Conservation (phyloP, 108 stramenopile genomes). For the Stephanodiscus minutulus region DNA sequence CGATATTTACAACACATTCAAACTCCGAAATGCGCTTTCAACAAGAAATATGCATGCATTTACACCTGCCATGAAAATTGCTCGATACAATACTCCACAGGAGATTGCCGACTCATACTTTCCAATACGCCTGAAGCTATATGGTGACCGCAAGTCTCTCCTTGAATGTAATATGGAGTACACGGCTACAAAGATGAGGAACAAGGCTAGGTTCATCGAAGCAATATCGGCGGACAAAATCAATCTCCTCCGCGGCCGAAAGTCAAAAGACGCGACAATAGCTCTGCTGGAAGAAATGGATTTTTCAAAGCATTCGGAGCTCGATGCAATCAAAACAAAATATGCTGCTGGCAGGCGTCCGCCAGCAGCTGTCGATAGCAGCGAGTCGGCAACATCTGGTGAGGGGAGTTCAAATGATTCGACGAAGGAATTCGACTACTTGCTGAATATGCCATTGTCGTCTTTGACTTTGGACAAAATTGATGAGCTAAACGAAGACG, state of each 20-base stretch:
- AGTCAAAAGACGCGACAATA: constrained; percentile 74
- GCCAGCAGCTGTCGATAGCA: not conserved
- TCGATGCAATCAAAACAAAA: constrained; percentile 59
- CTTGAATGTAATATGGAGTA: constrained; percentile 71
- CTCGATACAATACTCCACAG: constrained; percentile 64
- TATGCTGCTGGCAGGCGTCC: constrained; percentile 44
- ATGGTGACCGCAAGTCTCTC: constrained; percentile 75
- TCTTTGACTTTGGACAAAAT: constrained; percentile 82
- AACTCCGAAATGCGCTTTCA: constrained; percentile 58
- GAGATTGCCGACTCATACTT: constrained; percentile 82
- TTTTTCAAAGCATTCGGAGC: constrained; percentile 58
- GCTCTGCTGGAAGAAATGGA: constrained; percentile 58
- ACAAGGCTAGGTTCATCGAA: constrained; percentile 84
- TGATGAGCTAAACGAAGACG: constrained; percentile 62
- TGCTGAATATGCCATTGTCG: constrained; percentile 82
- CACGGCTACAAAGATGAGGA: constrained; percentile 57
- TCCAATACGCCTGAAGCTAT: constrained; percentile 72
- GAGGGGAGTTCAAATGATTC: constrained; percentile 16
- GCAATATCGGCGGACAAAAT: constrained; percentile 68
- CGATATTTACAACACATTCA: constrained; percentile 69
- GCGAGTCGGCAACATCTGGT: constrained; percentile 13
- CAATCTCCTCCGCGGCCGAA: constrained; percentile 66
- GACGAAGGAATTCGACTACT: constrained; percentile 75
- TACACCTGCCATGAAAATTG: constrained; percentile 60
- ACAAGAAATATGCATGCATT: constrained; percentile 94